Evolutionary conservation across 1,139 yeast species (phyloP).

Genomic region (Yamadazyma mexicana): DNA sequence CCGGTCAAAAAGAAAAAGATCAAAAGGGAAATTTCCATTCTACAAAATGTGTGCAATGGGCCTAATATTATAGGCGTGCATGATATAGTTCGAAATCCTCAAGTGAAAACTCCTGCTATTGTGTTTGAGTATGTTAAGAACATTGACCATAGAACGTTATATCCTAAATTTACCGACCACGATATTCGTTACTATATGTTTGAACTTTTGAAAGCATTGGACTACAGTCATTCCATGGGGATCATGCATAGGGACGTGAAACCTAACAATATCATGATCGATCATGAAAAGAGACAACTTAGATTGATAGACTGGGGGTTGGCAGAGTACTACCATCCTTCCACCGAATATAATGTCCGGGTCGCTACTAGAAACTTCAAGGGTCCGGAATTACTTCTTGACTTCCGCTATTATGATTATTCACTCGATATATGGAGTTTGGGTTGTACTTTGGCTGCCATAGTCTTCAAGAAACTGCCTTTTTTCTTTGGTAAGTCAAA

Average conservation of each 20-base stretch:
- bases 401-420: slow-evolving; percentile 88
- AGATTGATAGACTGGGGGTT: slow-evolving; percentile 97
- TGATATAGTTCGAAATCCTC: slow-evolving; percentile 89
- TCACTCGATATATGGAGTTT: slow-evolving; percentile 93
- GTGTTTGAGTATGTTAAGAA: slow-evolving; percentile 88
- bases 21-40: slow-evolving; percentile 87
- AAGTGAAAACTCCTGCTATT: slow-evolving; percentile 86
- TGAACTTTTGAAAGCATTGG: slow-evolving; percentile 84
- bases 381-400: slow-evolving; percentile 92
- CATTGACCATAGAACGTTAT: slow-evolving; percentile 82
- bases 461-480: slow-evolving; percentile 93
- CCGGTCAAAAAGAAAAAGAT: slow-evolving; percentile 96
- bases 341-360: slow-evolving; percentile 90
- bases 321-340: slow-evolving; percentile 94
- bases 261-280: slow-evolving; percentile 98
- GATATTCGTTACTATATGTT: slow-evolving; percentile 88
- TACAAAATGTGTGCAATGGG: slow-evolving; percentile 83
- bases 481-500: slow-evolving; percentile 96
- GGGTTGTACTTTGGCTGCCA: slow-evolving; percentile 95
- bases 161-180: slow-evolving; percentile 77
- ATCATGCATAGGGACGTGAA: slow-evolving; percentile 98
- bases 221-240: slow-evolving; percentile 94
- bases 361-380: slow-evolving; percentile 96
- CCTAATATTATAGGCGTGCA: slow-evolving; percentile 77
- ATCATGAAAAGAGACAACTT: slow-evolving; percentile 67